phyloP scores from a whole-genome alignment of 257 asterid species.

The Jacaranda copaia region DNA sequence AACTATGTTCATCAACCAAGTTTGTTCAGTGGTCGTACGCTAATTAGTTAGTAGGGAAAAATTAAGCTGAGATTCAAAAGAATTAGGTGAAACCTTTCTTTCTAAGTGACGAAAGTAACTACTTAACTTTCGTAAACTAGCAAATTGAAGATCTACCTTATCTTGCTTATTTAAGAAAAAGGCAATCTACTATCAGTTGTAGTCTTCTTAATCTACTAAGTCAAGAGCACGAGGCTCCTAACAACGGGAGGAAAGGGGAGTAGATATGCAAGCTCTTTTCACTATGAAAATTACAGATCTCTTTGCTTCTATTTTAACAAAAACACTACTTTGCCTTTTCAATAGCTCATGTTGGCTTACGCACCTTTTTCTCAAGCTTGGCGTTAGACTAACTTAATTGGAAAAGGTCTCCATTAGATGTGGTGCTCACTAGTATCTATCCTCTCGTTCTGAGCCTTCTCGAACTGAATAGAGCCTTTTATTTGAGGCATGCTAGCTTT shows the following conservation, averaged over 20 bases:
- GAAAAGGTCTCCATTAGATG: conserved; percentile 22
- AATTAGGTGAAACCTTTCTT: no score
- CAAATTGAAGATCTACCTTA: no score
- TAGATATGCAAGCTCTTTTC: background rate
- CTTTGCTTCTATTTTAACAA: background rate
- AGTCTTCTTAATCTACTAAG: no score
- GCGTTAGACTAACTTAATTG: conserved; percentile 15
- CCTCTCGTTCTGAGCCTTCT: conserved; percentile 20
- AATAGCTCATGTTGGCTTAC: conserved; percentile 3
- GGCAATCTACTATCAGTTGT: no score
- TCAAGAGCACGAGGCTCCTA: no score
- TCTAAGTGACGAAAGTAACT: no score
- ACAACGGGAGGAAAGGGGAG: background rate
- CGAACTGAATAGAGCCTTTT: background rate
- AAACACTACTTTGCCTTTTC: background rate
- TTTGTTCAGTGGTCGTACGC: conserved; percentile 26
- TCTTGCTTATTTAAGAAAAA: no score
- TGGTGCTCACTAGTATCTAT: background rate
- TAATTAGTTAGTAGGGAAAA: conserved; percentile 24
- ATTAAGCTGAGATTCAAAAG: background rate
- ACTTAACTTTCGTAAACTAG: no score
- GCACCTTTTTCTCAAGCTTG: conserved; percentile 12
- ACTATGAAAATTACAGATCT: background rate
- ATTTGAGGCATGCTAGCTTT: no score
- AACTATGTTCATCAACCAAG: conserved; percentile 33